Base-by-base conservation (phyloP, 306 rosid genomes). In the Sicyos baderoa region DNA sequence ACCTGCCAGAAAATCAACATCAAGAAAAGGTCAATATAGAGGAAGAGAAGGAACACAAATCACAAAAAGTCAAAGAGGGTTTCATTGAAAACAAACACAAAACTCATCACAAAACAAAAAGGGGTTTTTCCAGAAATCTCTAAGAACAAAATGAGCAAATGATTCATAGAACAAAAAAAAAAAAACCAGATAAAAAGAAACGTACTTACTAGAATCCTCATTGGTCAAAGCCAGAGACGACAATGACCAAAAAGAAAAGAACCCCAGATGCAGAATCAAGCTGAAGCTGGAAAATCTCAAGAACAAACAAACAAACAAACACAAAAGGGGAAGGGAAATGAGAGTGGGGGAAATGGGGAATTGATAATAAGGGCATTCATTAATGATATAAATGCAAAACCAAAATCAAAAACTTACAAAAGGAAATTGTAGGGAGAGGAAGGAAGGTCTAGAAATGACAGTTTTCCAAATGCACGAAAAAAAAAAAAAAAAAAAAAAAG, bases 171-270 rank as follows among this genome's bases (percentile, higher is more conserved):
- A 2, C 22, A 59, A 7, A 27, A 1, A 18, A 13, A 0, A 40
- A 37, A 27, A 52, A 35, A 1, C 77, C 70, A 64, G 12, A 70
- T 81, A 77, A 79, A 85, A 77, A 87, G 82, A 86, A 92, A 89
- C 95, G 80, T 89, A 92, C 97, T 84, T 89, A 92, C 97, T 83
- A 89, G 92, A 93, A 92, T 84, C 93, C 81, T 92, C 78, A 77
- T 80, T 79, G 82, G 86, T 84, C 82, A 89, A 86, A 25, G 29
- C 29, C 29, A 25, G 29, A 25, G 29, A 25, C 2, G 29, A 25
- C 29, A 25, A 25, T 25, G 85, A 71, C 82, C 78, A 77, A 77
- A 54, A 79, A 58, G 86, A 80, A 78, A 79, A 76, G 79, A 83
- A 70, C 5, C 23, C 32, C 35, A 61, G 62, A 76, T 60, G 15